Conservation (phyloP, 345 rosid genomes). For the Citrus unshiu region DNA sequence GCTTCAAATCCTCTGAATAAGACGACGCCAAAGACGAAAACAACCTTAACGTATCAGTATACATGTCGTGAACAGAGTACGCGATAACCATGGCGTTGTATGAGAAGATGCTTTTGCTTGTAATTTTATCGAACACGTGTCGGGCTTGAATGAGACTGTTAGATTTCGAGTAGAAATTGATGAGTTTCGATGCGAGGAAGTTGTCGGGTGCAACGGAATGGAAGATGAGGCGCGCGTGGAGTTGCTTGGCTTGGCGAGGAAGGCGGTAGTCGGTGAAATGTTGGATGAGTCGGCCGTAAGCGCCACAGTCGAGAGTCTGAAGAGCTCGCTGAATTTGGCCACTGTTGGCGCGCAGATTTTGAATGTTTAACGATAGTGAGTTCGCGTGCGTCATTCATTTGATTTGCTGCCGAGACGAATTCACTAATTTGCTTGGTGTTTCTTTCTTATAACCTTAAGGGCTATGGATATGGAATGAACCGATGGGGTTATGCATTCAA, state of each 20-base stretch:
- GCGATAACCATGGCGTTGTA: slow-evolving; percentile 77
- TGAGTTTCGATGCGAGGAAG: slow-evolving; percentile 72
- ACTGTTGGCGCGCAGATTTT: slow-evolving; percentile 4
- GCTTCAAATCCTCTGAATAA: slow-evolving; percentile 27
- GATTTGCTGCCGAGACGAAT: background rate
- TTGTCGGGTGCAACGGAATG: slow-evolving; percentile 51
- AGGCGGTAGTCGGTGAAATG: slow-evolving; percentile 46
- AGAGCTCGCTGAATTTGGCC: slow-evolving; percentile 34
- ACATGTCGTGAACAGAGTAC: slow-evolving; percentile 49
- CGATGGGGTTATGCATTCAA: background rate
- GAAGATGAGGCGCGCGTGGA: slow-evolving; percentile 65
- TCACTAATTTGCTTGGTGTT: background rate
- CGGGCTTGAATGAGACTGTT: slow-evolving; percentile 40
- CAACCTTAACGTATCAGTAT: slow-evolving; percentile 39
- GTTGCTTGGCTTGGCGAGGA: slow-evolving; percentile 68
- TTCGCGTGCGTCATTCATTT: slow-evolving; percentile 14
- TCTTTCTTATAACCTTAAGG: background rate
- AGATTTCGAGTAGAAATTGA: slow-evolving; percentile 47
- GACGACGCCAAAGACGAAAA: slow-evolving; percentile 40
- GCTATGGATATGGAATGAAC: no score
- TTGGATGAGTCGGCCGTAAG: slow-evolving; percentile 62
- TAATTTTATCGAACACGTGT: slow-evolving; percentile 66
- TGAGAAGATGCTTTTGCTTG: slow-evolving; percentile 51
- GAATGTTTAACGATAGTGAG: slow-evolving; percentile 2
- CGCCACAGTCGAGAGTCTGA: slow-evolving; percentile 47